Evolutionary conservation across 371 early-diverging fungal genomes (phyloP), one percentile per base, ranked within the genome.

Genomic region (Gilbertella persicaria): DNA sequence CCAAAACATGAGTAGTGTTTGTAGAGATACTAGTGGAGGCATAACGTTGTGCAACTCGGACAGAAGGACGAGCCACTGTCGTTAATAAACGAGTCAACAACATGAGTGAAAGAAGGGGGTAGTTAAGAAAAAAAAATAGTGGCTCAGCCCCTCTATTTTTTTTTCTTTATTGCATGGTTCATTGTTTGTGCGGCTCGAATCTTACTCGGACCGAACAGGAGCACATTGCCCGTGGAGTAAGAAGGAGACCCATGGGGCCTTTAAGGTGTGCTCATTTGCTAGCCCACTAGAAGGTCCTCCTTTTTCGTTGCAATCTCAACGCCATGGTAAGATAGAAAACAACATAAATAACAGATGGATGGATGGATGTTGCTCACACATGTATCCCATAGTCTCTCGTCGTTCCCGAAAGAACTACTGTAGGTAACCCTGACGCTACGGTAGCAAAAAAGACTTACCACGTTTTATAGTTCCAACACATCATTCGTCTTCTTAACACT

Each of bases 401-500:
- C 58, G 92, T 92, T 70, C 87, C 92, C 54, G 92, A 90, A 69
- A 86, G 88, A 84, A 85, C 82, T 68, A 83, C 87, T 33, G 50
- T 50, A 39, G 20, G 19, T 37, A 24, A 24, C 44, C 45, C 0
- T 23, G 12, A 49, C 9, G 2, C 28, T n/a, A 14, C 14, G 10
- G 2, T 13, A 17, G 14, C 30, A 33, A 33, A 25, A 30, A 33
- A 14, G 5, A 10, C 26, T 10, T 49, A 17, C 14, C 26, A 16
- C 30, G 3, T 41, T 23, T 14, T 50, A 39, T 43, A 60, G 71
- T 95, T 99, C 87, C 98, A 97, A 83, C 94, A 95, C 88, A 99
- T 99, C 83, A 84, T 98, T 69, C 99, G 99, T 96, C 88, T 99
- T 62, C 93, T 96, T 73, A 99, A 99, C 91, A 99, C 99, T 76